phyloP scores from a whole-genome alignment of 345 rosid species.

The Garcia nutans region DNA sequence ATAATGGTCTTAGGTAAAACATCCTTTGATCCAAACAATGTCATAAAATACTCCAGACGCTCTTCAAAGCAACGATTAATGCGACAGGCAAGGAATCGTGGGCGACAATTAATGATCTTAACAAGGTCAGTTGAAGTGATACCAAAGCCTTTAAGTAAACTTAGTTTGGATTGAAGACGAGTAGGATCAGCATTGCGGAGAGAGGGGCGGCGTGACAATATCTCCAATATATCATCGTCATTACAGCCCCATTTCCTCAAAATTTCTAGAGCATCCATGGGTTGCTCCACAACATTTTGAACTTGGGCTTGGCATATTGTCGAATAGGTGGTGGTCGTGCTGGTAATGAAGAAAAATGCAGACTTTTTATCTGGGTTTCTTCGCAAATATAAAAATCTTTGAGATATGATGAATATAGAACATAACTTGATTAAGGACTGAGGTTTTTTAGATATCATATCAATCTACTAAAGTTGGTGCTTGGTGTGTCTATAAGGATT shows the following conservation, averaged over 20 bases:
- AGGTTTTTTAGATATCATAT: constrained; percentile 20
- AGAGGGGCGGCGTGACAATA: constrained; percentile 53
- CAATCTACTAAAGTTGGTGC: not conserved
- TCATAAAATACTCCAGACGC: constrained; percentile 51
- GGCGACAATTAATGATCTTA: constrained; percentile 72
- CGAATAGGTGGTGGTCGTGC: constrained; percentile 51
- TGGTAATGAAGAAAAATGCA: not conserved
- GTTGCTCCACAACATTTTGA: constrained; percentile 13
- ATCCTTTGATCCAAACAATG: constrained; percentile 58
- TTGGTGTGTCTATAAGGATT: too few relatives aligned
- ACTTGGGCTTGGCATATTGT: constrained; percentile 49
- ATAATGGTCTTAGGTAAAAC: constrained; percentile 59
- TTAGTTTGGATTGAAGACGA: constrained; percentile 55
- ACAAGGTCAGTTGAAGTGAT: constrained; percentile 66
- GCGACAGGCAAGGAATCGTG: constrained; percentile 63
- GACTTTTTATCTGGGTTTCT: not conserved
- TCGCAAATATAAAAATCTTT: not conserved
- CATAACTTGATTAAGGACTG: constrained; percentile 4
- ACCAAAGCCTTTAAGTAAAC: constrained; percentile 53
- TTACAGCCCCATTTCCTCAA: constrained; percentile 71
- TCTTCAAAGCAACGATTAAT: constrained; percentile 59
- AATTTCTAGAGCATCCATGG: constrained; percentile 37
- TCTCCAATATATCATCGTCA: constrained; percentile 48
- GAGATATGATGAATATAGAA: not conserved
- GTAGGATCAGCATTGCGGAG: constrained; percentile 47